These are phyloP conservation scores for Alisma plantagoaquatica DNA, from an alignment of 106 monocot species.

Conservation along the genomic window DNA sequence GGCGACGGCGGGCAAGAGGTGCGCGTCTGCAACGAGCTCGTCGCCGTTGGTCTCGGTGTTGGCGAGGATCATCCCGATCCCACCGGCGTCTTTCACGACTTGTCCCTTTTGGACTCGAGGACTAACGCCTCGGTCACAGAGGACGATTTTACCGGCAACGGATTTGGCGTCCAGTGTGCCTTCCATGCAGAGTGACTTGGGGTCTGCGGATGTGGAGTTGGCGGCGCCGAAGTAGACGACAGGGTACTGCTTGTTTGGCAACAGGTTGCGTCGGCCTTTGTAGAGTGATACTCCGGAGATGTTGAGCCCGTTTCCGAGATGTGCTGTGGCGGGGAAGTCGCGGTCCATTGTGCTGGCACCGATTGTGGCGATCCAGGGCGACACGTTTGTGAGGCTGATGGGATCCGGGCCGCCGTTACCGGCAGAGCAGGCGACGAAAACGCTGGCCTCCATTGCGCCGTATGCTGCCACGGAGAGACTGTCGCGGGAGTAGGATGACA, in stretches of 20 bases:
- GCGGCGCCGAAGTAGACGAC: conserved; percentile 57
- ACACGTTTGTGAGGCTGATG: conserved; percentile 61
- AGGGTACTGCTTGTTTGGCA: conserved; percentile 34
- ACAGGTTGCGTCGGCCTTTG: conserved; percentile 36
- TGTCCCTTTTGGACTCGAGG: conserved; percentile 79
- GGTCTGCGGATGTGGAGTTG: conserved; percentile 33
- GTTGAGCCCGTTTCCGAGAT: conserved; percentile 41
- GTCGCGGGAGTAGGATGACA: conserved; percentile 60
- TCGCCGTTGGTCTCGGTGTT: conserved; percentile 72
- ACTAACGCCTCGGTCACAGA: conserved; percentile 80
- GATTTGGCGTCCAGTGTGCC: conserved; percentile 49
- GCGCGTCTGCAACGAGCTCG: conserved; percentile 78
- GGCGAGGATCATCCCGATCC: conserved; percentile 69
- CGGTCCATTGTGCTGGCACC: conserved; percentile 87
- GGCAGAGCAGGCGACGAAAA: conserved; percentile 82
- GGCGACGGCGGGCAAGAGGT: conserved; percentile 68
- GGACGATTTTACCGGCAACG: conserved; percentile 73
- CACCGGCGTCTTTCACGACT: conserved; percentile 79
- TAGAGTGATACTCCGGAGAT: conserved; percentile 72
- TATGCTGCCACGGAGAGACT: conserved; percentile 62
- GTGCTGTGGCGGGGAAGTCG: conserved; percentile 54
- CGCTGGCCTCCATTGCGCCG: conserved; percentile 81
- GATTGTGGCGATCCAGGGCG: conserved; percentile 79
- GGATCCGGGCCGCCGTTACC: conserved; percentile 84
- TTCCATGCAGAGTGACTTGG: conserved; percentile 62